Base-by-base conservation (phyloP, 2,329 filamentous ascomycete species). In the Penicillium sp. region DNA sequence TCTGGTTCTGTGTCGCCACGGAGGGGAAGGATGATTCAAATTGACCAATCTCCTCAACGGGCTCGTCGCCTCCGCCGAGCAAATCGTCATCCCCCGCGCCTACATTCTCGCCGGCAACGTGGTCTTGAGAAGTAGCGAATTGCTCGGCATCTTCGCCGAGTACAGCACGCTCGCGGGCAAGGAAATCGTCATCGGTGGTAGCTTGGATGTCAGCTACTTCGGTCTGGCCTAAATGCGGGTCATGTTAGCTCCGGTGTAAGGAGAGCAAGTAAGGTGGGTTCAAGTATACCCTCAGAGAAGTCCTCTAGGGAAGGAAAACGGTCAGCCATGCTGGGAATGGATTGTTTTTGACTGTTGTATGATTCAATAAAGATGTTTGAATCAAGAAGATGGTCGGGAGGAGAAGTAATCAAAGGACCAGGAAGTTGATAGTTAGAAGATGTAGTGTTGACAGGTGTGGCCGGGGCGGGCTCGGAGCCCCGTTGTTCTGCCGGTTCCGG, bases 21-120 rank as follows among this genome's bases (percentile, higher is more conserved):
- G 92, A 90, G 31, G 94, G 94, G 76, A 96, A 99, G 61, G 91
- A 92, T 74, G 86, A 91, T 78, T 96, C 90, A 68, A 97, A 97
- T 62, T 82, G 82, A 44, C 78, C 77, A 64, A 86, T 79, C 58
- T 82, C 79, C 60, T 81, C 76, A 6, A 50, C 50, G 29, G 71
- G 66, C 17, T 58, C 61, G 36, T 60, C 58, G 41, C 61, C 65
- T 63, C 81, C 87, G 49, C 86, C 86, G 51, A 93, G 82, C 58
- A 96, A 80, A 70, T 94, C 89, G 62, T 88, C 51, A 48, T 55
- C 86, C 53, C 79, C 83, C 64, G 85, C 80, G 67, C 89, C 86
- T 63, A 82, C 83, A 54, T 86, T 82, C 41, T 6, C 31, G 56
- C 83, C 80, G 73, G 80, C 80, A 75, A 68, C 70, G 50, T 75